Conservation (phyloP, 306 rosid genomes). For the apple (Malus domestica) region DNA sequence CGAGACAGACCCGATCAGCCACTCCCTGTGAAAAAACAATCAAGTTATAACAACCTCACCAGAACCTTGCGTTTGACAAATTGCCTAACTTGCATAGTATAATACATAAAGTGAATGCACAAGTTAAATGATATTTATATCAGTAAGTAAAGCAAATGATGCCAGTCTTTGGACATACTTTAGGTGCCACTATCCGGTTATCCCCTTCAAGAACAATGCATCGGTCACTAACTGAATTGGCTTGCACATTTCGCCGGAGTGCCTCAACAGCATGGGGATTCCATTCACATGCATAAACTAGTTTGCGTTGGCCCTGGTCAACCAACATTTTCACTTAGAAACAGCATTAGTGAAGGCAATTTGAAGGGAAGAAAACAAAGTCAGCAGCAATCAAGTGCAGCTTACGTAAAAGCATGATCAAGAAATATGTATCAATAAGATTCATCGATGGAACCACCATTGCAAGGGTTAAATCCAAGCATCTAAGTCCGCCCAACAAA, state of each 20-base stretch:
- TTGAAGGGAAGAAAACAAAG: not conserved
- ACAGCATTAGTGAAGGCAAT: slow-evolving; percentile 3
- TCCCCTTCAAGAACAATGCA: slow-evolving; percentile 84
- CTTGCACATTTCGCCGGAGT: slow-evolving; percentile 57
- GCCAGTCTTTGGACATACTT: slow-evolving; percentile 30
- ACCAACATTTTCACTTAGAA: slow-evolving; percentile 19
- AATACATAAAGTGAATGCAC: not conserved
- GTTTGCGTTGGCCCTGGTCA: slow-evolving; percentile 74
- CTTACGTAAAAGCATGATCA: not conserved
- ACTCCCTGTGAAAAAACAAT: slow-evolving; percentile 46
- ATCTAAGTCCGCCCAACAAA: not conserved
- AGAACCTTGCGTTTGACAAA: not conserved
- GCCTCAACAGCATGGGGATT: slow-evolving; percentile 83
- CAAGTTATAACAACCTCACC: not conserved
- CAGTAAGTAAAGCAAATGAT: not conserved
- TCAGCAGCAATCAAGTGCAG: not conserved
- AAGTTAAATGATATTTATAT: not conserved
- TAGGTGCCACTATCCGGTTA: slow-evolving; percentile 71
- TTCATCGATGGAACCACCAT: not conserved
- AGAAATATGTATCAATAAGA: not conserved
- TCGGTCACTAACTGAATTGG: slow-evolving; percentile 57
- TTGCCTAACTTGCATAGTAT: not conserved
- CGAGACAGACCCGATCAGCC: slow-evolving; percentile 91
- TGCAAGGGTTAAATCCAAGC: not conserved
- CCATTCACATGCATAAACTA: slow-evolving; percentile 95